These are phyloP conservation scores for Leccinum pachyderme DNA, from an alignment of 1,284 basidiomycete species.

Conservation along the genomic window DNA sequence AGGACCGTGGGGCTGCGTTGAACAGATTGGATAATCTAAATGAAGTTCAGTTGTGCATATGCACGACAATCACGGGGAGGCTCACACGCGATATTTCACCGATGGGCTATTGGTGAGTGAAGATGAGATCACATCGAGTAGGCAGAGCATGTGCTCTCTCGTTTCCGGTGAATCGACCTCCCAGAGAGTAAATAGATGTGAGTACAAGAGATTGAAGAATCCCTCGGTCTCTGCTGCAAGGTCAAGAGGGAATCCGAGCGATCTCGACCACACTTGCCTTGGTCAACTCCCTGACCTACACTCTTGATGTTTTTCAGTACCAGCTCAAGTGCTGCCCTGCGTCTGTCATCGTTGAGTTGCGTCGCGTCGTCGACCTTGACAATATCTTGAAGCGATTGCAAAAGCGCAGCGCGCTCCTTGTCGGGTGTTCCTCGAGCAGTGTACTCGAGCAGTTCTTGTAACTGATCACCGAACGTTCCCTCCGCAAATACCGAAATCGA, in stretches of 20 bases:
- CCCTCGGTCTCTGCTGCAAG: slow-evolving; percentile 68
- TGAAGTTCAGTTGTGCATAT: slow-evolving; percentile 7
- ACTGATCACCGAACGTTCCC: slow-evolving; percentile 84
- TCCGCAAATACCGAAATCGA: slow-evolving; percentile 85
- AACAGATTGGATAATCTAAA: slow-evolving; percentile 83
- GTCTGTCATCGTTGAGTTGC: slow-evolving; percentile 48
- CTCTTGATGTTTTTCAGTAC: slow-evolving; percentile 62
- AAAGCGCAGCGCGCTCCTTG: slow-evolving; percentile 60
- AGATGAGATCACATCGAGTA: slow-evolving; percentile 57
- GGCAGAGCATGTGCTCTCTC: slow-evolving; percentile 44
- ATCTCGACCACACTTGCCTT: slow-evolving; percentile 47
- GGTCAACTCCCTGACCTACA: slow-evolving; percentile 71
- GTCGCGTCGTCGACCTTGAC: slow-evolving; percentile 43
- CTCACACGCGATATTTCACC: slow-evolving; percentile 72
- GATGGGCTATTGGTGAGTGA: slow-evolving; percentile 50
- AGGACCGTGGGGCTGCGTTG: slow-evolving; percentile 75
- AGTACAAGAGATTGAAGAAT: slow-evolving; percentile 80
- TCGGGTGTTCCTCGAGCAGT: slow-evolving; percentile 67
- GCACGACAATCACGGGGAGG: slow-evolving; percentile 4
- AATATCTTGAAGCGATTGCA: slow-evolving; percentile 66
- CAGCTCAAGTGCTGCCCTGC: slow-evolving; percentile 53
- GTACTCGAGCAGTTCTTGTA: slow-evolving; percentile 79
- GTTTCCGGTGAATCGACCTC: slow-evolving; percentile 53
- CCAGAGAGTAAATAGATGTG: slow-evolving; percentile 65
- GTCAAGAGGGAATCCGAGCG: slow-evolving; percentile 7